Conservation (phyloP, 1,139 yeast species). For the Lodderomyces parapsilosis region DNA sequence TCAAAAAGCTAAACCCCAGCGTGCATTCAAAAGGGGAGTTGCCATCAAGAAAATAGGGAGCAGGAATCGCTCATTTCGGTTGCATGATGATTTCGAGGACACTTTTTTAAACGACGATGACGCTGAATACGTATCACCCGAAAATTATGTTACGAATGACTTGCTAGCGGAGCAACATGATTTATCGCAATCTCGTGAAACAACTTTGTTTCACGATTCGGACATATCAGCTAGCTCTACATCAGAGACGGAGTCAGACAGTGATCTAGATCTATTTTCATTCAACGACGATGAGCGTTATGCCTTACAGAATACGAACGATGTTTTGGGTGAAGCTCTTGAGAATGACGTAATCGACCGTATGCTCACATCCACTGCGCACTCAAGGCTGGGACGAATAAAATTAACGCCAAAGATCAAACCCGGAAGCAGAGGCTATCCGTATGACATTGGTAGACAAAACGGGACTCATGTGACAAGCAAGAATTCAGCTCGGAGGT, state of each 20-base stretch:
- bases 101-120: background rate
- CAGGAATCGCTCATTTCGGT: conserved; percentile 6
- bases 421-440: too few relatives aligned
- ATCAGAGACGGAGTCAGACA: conserved; percentile 5
- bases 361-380: background rate
- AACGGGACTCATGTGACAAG: too few relatives aligned
- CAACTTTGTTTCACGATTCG: too few relatives aligned
- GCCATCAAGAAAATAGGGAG: conserved; percentile 27
- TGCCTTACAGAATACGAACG: background rate
- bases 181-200: too few relatives aligned
- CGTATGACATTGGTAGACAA: too few relatives aligned
- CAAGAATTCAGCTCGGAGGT: too few relatives aligned
- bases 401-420: background rate
- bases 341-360: conserved; percentile 1
- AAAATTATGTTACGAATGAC: background rate
- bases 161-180: background rate
- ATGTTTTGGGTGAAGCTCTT: background rate
- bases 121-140: background rate
- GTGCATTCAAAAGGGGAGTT: conserved; percentile 34
- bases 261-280: conserved; percentile 8
- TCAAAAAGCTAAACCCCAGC: conserved; percentile 4
- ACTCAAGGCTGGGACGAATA: background rate
- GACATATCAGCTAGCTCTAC: too few relatives aligned
- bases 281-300: background rate
- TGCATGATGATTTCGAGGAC: background rate